A percentile compares a stretch with the other conserved stretches of the same genome.
phyloP scores from a whole-genome alignment of 768 basidiomycete species.

The Terana coerulea region DNA sequence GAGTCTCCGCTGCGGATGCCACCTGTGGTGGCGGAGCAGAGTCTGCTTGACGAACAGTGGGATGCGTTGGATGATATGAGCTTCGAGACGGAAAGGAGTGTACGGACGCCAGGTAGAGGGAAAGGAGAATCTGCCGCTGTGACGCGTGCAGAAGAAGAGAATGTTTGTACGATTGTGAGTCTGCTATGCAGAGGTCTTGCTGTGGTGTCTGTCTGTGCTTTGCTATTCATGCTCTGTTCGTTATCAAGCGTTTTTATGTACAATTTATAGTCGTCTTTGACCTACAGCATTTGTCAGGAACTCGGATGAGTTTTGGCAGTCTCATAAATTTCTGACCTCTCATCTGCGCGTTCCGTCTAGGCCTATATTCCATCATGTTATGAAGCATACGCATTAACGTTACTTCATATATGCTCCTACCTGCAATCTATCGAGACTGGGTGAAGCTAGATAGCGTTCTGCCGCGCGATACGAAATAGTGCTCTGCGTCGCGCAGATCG shows the following conservation, averaged over 20 bases:
- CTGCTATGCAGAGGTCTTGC: background rate
- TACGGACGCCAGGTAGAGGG: background rate
- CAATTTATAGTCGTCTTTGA: background rate
- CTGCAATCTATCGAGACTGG: no score
- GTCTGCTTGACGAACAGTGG: constrained; percentile 33
- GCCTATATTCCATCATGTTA: no score
- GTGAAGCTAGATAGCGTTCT: no score
- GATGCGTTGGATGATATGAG: constrained; percentile 30
- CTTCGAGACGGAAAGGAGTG: constrained; percentile 20
- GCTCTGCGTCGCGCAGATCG: no score
- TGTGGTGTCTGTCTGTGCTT: background rate
- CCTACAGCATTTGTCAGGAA: background rate
- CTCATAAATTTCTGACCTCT: no score
- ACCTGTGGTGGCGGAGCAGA: constrained; percentile 27
- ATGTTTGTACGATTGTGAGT: background rate
- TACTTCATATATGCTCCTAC: no score
- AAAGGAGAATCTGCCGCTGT: constrained; percentile 4
- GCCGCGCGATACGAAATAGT: no score
- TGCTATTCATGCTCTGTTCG: constrained; percentile 1
- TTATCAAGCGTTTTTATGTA: background rate
- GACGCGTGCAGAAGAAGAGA: background rate
- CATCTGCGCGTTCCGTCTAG: no score
- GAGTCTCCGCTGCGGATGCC: constrained; percentile 54
- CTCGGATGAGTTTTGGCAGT: no score
- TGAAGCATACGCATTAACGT: no score